phyloP scores from a whole-genome alignment of 192 early-diverging fungal species.

The Martensiomyces pterosporus region DNA sequence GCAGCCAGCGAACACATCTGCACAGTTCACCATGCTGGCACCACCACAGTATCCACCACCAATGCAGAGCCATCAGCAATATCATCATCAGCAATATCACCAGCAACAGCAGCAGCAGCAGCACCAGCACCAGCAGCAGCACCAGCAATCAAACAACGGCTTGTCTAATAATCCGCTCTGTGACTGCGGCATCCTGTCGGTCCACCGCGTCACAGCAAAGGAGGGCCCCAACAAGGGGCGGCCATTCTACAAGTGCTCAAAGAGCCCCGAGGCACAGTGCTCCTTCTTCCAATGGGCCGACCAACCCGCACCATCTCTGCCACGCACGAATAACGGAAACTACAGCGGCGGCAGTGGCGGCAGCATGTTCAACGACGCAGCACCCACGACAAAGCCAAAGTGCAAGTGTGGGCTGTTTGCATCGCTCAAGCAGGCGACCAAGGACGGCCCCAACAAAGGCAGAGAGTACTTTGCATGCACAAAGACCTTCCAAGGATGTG shows the following conservation, averaged over 20 bases:
- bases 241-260: slow-evolving; percentile 50
- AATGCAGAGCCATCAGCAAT: not conserved
- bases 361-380: not conserved
- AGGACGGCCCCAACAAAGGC: slow-evolving; percentile 43
- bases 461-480: slow-evolving; percentile 52
- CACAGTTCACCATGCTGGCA: slow-evolving; percentile 2
- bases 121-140: not conserved
- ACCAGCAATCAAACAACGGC: no score
- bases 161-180: slow-evolving; percentile 32
- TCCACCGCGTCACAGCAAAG: slow-evolving; percentile 39
- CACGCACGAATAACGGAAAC: not conserved
- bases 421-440: slow-evolving; percentile 8
- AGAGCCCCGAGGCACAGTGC: slow-evolving; percentile 38
- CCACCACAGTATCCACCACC: not conserved
- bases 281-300: slow-evolving; percentile 63
- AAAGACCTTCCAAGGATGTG: slow-evolving; percentile 35
- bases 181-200: slow-evolving; percentile 35
- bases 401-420: slow-evolving; percentile 54
- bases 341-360: slow-evolving; percentile 1
- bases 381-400: slow-evolving; percentile 26
- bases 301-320: no score
- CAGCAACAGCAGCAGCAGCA: slow-evolving; percentile 3
- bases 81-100: slow-evolving; percentile 11
- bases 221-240: slow-evolving; percentile 59
- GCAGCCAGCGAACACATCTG: not conserved